Base-by-base conservation (phyloP, 2,329 filamentous ascomycete genomes). In the Xylaria sp. region DNA sequence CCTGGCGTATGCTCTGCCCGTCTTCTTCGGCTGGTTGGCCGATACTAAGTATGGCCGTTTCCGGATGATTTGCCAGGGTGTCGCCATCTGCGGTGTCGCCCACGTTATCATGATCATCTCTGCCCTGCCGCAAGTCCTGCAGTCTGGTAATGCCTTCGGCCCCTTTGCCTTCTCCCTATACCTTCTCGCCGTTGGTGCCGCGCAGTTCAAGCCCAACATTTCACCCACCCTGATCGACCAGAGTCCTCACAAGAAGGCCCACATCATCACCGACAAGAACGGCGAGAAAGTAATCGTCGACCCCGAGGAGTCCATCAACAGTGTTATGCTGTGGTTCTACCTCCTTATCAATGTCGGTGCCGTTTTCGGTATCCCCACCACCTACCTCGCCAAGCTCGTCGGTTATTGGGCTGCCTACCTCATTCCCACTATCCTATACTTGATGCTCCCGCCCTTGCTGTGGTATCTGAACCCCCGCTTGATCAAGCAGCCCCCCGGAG, bases 121-220 rank as follows among this genome's bases (percentile, higher is more conserved):
- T 53, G 70, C 69, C 57, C 73, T 72, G 21, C 76, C 64, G 31
- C 65, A 71, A 7, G 76, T 83, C 8, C 75, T 83, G 7, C 76
- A 73, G n/a, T 78, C 77, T 19, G 82, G 80, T 14, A 76, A 80
- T 3, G 78, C 81, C 46, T 80, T 83, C 42, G 80, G 82, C 0
- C 85, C 85, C 25, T 79, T 82, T 58, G 84, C 92, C 69, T 84
- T 92, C 72, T 88, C 88, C 12, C 76, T 83, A 52, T 83, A 82
- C 67, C 77, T 81, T 45, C 75, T 83, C 0, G 74, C 79, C 17
- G 73, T 92, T 6, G 90, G 89, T 35, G 90, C 89, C 2, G 89
- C 76, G 57, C 77, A 80, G 71, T 92, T 92, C 81, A 93, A 92
- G 78, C 78, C 88, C 42, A 92, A 92, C 67, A 87, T 93, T 40